phyloP scores from a whole-genome alignment of 1,139 yeast species.

The Pneumocystis sp. region DNA sequence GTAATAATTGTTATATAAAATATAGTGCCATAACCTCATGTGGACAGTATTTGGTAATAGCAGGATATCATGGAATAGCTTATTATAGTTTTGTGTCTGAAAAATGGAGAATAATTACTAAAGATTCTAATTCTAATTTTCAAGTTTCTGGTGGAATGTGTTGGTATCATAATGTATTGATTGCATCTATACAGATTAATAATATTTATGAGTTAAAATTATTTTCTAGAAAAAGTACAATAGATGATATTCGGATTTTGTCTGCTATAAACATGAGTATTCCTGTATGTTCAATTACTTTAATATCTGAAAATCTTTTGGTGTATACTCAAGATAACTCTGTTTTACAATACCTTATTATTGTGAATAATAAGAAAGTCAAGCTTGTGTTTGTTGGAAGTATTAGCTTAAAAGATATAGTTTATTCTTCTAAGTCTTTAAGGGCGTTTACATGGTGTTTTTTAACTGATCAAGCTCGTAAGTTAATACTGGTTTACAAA shows the following conservation, averaged over 20 bases:
- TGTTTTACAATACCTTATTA: conserved; percentile 20
- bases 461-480: conserved; percentile 13
- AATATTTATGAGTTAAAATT: conserved; percentile 20
- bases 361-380: conserved; percentile 13
- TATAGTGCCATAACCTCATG: conserved; percentile 26
- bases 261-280: conserved; percentile 17
- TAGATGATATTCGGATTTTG: conserved; percentile 17
- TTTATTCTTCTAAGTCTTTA: conserved; percentile 26
- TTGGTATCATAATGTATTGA: conserved; percentile 29
- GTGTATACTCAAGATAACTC: conserved; percentile 24
- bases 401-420: conserved; percentile 22
- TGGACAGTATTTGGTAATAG: conserved; percentile 30
- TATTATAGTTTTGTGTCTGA: conserved; percentile 28
- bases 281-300: conserved; percentile 21
- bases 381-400: conserved; percentile 20
- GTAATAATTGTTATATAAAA: conserved; percentile 30
- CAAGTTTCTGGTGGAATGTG: conserved; percentile 30
- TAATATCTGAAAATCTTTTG: conserved; percentile 20
- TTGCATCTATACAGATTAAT: conserved; percentile 26
- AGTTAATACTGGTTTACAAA: neutral
- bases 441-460: conserved; percentile 20
- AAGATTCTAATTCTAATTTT: conserved; percentile 26
- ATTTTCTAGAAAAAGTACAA: conserved; percentile 26
- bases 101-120: conserved; percentile 29
- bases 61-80: conserved; percentile 30